Conservation (phyloP, 768 basidiomycete species). For the Russula griseocarnosa region DNA sequence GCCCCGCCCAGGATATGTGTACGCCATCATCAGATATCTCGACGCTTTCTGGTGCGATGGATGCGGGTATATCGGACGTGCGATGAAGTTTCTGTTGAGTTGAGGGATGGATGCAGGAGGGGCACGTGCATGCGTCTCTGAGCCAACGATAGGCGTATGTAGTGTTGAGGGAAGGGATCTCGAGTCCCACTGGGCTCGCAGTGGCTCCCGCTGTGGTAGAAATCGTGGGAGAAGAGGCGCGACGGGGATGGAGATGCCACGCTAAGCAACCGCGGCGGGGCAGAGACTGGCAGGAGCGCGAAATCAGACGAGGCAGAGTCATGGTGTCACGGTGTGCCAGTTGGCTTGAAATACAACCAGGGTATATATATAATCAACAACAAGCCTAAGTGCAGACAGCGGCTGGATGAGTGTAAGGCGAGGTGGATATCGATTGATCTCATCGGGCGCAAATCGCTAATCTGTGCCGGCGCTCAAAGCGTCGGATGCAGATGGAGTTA, state of each 20-base stretch:
- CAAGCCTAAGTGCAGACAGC: too few relatives aligned
- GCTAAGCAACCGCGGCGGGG: neutral
- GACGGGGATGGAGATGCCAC: neutral
- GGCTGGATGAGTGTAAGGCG: too few relatives aligned
- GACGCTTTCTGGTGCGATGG: constrained; percentile 45
- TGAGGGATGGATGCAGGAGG: constrained; percentile 68
- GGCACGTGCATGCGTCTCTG: constrained; percentile 77
- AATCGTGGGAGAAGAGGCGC: neutral
- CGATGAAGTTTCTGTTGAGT: constrained; percentile 74
- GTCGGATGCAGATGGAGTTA: too few relatives aligned
- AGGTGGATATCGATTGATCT: too few relatives aligned
- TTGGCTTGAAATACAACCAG: neutral
- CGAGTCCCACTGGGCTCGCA: constrained; percentile 8
- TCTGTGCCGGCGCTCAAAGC: too few relatives aligned
- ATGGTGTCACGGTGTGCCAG: too few relatives aligned
- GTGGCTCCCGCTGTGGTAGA: constrained; percentile 5
- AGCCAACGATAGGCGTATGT: constrained; percentile 72
- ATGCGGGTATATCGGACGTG: constrained; percentile 58
- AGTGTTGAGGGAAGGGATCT: constrained; percentile 36
- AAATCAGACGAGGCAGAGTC: neutral
- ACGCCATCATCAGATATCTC: constrained; percentile 44
- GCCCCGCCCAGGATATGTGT: constrained; percentile 46
- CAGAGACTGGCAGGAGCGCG: neutral
- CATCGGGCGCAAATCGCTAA: too few relatives aligned
- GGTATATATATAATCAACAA: neutral